Percentiles rank a stretch among this genome's conserved stretches.
phyloP scores from a whole-genome alignment of 148 eudicot genomes.

The Nepenthes gracilis region DNA sequence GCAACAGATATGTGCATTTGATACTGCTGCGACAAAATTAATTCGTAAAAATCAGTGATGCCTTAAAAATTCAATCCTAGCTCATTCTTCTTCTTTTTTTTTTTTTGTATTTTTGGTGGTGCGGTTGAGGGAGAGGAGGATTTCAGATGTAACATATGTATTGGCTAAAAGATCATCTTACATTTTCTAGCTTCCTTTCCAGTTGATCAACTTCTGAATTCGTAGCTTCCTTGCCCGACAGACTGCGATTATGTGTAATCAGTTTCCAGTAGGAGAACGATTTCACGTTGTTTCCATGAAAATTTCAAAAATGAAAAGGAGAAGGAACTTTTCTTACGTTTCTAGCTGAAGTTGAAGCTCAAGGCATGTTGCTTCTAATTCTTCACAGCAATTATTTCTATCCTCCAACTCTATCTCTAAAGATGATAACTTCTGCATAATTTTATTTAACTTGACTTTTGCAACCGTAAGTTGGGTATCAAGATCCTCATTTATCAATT shows the following conservation, averaged over 20 bases:
- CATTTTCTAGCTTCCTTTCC: conserved; percentile 29
- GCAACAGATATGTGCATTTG: too few relatives aligned
- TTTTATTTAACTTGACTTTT: conserved; percentile 43
- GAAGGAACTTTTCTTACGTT: conserved; percentile 31
- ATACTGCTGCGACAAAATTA: too few relatives aligned
- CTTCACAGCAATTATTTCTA: conserved; percentile 55
- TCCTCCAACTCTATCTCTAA: conserved; percentile 72
- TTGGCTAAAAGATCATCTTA: conserved; percentile 13
- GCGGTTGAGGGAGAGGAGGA: background rate
- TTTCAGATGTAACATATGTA: background rate
- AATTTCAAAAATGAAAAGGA: background rate
- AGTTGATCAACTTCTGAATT: conserved; percentile 23
- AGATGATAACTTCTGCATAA: conserved; percentile 46
- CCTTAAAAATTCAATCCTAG: too few relatives aligned
- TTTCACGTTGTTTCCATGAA: background rate
- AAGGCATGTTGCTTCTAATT: conserved; percentile 68
- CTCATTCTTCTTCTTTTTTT: too few relatives aligned
- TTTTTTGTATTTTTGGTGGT: background rate
- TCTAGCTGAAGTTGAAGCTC: conserved; percentile 91
- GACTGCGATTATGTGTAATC: conserved; percentile 25
- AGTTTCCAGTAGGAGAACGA: conserved; percentile 7
- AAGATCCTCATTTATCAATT: conserved; percentile 63
- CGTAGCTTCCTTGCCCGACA: conserved; percentile 29
- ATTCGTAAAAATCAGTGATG: too few relatives aligned
- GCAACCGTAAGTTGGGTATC: conserved; percentile 56